Conservation (phyloP, 495 filamentous ascomycete species). For the Podospora fimiseda region DNA sequence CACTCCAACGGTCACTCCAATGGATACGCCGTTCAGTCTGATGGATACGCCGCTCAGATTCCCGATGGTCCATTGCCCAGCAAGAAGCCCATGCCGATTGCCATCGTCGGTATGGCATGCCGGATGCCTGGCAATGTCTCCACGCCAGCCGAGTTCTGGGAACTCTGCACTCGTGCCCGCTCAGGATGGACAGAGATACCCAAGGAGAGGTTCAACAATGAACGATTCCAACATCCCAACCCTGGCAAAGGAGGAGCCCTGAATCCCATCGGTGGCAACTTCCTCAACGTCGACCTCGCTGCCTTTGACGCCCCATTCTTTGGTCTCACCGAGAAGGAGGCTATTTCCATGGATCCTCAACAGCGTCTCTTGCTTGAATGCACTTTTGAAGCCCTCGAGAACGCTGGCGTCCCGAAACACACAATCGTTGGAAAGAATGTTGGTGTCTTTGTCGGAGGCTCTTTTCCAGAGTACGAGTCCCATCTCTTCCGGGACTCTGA, state of each 20-base stretch:
- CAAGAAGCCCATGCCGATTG: constrained; percentile 40
- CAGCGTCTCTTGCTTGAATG: constrained; percentile 74
- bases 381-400: constrained; percentile 81
- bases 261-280: constrained; percentile 66
- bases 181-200: constrained; percentile 56
- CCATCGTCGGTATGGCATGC: constrained; percentile 52
- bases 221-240: constrained; percentile 71
- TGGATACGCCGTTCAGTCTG: constrained; percentile 13
- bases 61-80: constrained; percentile 13
- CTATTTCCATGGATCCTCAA: constrained; percentile 77
- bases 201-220: constrained; percentile 58
- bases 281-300: constrained; percentile 63
- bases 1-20: constrained; percentile 31
- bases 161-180: constrained; percentile 54
- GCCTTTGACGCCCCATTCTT: constrained; percentile 83
- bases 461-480: constrained; percentile 78
- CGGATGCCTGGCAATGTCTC: constrained; percentile 48
- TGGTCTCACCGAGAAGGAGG: constrained; percentile 67
- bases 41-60: constrained; percentile 6
- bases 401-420: constrained; percentile 78
- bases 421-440: constrained; percentile 67
- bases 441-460: constrained; percentile 80
- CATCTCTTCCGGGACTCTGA: constrained; percentile 75
- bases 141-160: constrained; percentile 53
- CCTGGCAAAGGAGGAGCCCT: constrained; percentile 66